Evolutionary conservation across 306 rosid genomes (phyloP).

Genomic region (Vigna radiata): DNA sequence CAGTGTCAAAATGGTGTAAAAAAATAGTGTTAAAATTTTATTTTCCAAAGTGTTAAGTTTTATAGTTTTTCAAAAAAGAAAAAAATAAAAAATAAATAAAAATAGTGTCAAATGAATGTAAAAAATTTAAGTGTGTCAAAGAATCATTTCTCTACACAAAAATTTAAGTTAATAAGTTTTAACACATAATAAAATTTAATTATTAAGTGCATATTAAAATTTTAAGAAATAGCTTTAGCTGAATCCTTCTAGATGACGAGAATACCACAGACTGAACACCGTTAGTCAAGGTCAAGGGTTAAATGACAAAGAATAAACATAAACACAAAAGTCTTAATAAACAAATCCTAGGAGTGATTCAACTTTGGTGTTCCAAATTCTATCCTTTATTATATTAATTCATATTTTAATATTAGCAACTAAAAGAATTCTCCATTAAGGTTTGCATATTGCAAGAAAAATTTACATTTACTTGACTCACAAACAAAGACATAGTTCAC

Average conservation of each 20-base stretch:
- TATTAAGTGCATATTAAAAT: no score
- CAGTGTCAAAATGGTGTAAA: no score
- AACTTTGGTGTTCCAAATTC: conserved; percentile 31
- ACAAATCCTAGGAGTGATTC: conserved; percentile 24
- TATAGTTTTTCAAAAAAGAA: no score
- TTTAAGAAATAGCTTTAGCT: no score
- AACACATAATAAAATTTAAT: no score
- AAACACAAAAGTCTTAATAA: conserved; percentile 26
- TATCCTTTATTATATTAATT: background rate
- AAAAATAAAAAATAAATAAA: no score
- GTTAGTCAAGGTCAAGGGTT: conserved; percentile 20
- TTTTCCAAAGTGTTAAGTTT: no score
- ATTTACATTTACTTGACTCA: background rate
- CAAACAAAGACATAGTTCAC: background rate
- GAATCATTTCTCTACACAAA: no score
- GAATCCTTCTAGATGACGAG: conserved; percentile 42
- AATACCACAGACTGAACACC: background rate
- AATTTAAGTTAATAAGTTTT: no score
- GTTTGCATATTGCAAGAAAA: background rate
- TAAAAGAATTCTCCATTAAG: background rate
- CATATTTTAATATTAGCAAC: background rate
- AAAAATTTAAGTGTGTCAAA: no score
- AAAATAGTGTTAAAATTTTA: no score
- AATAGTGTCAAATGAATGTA: no score
- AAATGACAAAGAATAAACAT: background rate